These are phyloP conservation scores for Strobilomyces dryophilus DNA, from an alignment of 768 basidiomycete genomes.

Conservation along the genomic window DNA sequence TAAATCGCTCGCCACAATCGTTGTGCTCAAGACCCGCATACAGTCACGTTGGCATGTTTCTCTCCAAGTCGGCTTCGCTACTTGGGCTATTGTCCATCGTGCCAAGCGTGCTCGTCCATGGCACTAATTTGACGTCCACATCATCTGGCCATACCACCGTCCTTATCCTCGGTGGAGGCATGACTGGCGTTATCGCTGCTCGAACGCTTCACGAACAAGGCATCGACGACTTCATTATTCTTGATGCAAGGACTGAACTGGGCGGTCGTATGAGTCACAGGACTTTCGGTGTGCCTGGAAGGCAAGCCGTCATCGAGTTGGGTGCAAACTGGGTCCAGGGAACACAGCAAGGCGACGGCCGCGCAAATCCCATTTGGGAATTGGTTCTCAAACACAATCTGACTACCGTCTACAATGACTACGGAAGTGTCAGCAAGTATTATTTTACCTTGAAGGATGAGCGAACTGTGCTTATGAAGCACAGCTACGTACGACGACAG, in stretches of 20 bases:
- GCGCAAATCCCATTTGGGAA: conserved; percentile 55
- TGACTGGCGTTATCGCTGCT: conserved; percentile 64
- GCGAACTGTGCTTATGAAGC: neutral
- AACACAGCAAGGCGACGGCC: conserved; percentile 43
- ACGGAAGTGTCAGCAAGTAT: conserved; percentile 42
- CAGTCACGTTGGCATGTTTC: conserved; percentile 12
- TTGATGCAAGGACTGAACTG: conserved; percentile 57
- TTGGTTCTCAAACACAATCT: conserved; percentile 55
- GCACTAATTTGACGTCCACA: neutral
- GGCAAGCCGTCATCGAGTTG: conserved; percentile 45
- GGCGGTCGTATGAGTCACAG: conserved; percentile 57
- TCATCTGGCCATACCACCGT: conserved; percentile 30
- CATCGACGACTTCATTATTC: conserved; percentile 52
- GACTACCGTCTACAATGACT: conserved; percentile 42
- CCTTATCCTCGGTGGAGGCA: conserved; percentile 63
- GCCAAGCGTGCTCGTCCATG: conserved; percentile 2
- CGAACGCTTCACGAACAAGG: conserved; percentile 50
- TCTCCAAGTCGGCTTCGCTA: neutral
- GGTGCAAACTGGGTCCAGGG: conserved; percentile 65
- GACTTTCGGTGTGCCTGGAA: conserved; percentile 38
- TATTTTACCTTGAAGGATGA: neutral
- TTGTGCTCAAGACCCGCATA: neutral
- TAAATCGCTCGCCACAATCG: neutral
- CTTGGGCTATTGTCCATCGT: conserved; percentile 2
- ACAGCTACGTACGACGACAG: conserved; percentile 52